Percentiles rank a stretch among this genome's conserved stretches.
Conservation (phyloP, 352 stramenopile species). For the Globisporangium polare region DNA sequence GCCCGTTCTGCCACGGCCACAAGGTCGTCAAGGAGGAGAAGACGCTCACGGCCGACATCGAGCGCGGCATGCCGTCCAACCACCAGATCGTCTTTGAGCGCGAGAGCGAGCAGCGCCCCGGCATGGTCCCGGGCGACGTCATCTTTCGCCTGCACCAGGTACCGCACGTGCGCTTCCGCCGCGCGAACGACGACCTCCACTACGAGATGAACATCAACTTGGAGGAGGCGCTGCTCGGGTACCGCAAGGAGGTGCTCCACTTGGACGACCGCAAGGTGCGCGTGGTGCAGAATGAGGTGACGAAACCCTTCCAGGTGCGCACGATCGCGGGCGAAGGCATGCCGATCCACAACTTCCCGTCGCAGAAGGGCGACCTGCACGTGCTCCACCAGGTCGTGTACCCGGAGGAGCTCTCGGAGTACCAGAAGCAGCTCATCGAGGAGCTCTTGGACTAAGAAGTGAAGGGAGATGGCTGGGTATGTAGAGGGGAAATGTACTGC, state of each 20-base stretch:
- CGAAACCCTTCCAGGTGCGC: conserved; percentile 91
- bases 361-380: conserved; percentile 91
- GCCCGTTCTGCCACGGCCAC: conserved; percentile 84
- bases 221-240: conserved; percentile 95
- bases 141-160: conserved; percentile 93
- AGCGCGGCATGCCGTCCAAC: conserved; percentile 77
- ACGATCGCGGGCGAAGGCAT: conserved; percentile 94
- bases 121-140: conserved; percentile 91
- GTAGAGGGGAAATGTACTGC: not conserved
- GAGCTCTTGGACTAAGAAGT: conserved; percentile 28
- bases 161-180: conserved; percentile 84
- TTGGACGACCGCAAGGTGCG: conserved; percentile 93
- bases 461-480: not conserved
- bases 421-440: conserved; percentile 87
- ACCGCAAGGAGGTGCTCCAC: conserved; percentile 90
- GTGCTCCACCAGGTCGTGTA: conserved; percentile 96
- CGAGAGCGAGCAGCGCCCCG: conserved; percentile 79
- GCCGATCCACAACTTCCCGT: conserved; percentile 90
- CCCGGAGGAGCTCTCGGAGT: conserved; percentile 78
- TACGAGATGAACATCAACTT: conserved; percentile 94
- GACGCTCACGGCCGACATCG: conserved; percentile 69
- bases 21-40: conserved; percentile 85
- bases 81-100: conserved; percentile 87
- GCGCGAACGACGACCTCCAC: conserved; percentile 93
- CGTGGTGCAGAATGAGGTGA: conserved; percentile 83